A percentile compares a stretch with the other conserved stretches of the same genome.
Conservation (phyloP, 2,329 filamentous ascomycete species). For the Fonsecaea multimorphosa region DNA sequence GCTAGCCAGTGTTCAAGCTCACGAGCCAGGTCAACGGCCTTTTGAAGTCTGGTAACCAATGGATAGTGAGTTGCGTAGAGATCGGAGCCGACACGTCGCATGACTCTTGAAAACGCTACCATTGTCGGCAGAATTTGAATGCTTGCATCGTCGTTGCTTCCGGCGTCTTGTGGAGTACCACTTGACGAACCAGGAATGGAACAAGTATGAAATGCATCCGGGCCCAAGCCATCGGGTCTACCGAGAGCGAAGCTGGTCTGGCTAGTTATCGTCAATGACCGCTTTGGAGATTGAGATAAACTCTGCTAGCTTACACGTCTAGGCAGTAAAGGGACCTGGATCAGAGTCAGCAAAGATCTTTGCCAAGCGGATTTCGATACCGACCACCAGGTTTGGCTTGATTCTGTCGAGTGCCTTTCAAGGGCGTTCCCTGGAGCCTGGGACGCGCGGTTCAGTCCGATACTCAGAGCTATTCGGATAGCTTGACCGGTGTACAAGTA, state of each 20-base stretch:
- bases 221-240: not conserved
- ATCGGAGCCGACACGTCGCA: not conserved
- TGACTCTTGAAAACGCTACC: not conserved
- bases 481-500: not conserved
- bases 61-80: not conserved
- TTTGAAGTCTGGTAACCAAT: not conserved
- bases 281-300: not conserved
- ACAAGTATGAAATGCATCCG: not conserved
- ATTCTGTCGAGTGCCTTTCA: not conserved
- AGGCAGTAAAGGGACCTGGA: not conserved
- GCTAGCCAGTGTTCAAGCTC: not conserved
- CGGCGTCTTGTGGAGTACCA: not conserved
- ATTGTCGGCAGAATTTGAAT: not conserved
- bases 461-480: not conserved
- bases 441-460: not conserved
- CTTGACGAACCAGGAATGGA: not conserved
- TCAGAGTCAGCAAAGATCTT: not conserved
- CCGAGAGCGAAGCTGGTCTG: not conserved
- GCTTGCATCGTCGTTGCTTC: not conserved
- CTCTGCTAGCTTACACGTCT: not conserved
- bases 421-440: not conserved
- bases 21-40: not conserved
- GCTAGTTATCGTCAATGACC: not conserved
- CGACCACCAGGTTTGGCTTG: not conserved
- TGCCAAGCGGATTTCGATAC: not conserved